phyloP scores from a whole-genome alignment of 805 yeast genomes.

The Candida nitratophila region DNA sequence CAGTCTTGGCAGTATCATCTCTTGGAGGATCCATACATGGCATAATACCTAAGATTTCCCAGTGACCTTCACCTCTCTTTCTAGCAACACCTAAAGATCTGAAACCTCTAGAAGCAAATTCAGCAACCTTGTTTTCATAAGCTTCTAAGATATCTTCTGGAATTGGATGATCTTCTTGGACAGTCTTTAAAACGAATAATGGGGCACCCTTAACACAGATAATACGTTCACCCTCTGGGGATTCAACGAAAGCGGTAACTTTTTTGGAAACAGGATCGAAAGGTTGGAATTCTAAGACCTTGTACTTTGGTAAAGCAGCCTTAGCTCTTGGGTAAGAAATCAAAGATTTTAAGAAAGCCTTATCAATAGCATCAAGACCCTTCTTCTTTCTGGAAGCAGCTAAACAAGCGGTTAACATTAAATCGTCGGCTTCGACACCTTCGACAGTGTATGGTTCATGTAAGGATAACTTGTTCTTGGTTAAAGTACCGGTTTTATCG shows the following conservation, averaged over 20 bases:
- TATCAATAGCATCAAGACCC: slow-evolving; percentile 97
- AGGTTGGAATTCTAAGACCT: slow-evolving; percentile 92
- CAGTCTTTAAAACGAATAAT: slow-evolving; percentile 91
- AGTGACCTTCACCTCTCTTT: slow-evolving; percentile 97
- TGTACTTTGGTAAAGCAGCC: slow-evolving; percentile 87
- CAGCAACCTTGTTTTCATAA: slow-evolving; percentile 96
- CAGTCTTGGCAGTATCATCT: slow-evolving; percentile 95
- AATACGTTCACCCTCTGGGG: slow-evolving; percentile 93
- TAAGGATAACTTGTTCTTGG: slow-evolving; percentile 92
- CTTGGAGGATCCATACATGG: slow-evolving; percentile 99
- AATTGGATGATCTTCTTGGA: slow-evolving; percentile 94
- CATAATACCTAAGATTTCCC: slow-evolving; percentile 97
- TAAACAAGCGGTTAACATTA: slow-evolving; percentile 95
- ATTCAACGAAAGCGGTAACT: slow-evolving; percentile 90
- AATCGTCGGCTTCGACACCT: slow-evolving; percentile 93
- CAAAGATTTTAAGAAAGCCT: slow-evolving; percentile 91
- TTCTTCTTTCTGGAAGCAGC: slow-evolving; percentile 98
- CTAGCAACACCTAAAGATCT: slow-evolving; percentile 98
- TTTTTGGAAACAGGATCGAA: slow-evolving; percentile 97
- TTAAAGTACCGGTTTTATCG: slow-evolving; percentile 96
- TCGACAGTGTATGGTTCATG: slow-evolving; percentile 97
- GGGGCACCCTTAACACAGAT: slow-evolving; percentile 98
- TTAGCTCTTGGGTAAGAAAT: slow-evolving; percentile 87
- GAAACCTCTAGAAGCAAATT: slow-evolving; percentile 97
- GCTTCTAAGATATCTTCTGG: slow-evolving; percentile 91